Conservation (phyloP, 805 yeast genomes). For the Kuraishia floccosa region DNA sequence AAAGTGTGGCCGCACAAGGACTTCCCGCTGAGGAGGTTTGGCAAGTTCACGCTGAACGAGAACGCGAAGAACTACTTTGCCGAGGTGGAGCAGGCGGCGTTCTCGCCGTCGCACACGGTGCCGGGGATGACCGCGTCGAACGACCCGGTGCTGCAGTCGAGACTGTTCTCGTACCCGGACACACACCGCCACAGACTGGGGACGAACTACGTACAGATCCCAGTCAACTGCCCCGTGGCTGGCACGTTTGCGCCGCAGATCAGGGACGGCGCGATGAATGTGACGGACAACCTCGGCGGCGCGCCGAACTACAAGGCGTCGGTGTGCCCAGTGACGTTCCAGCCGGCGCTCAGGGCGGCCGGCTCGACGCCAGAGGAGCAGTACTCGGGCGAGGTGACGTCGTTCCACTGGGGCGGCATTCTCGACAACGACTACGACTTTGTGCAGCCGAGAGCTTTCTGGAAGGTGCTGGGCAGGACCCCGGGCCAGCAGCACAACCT, state of each 20-base stretch:
- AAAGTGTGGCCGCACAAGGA: constrained; percentile 87
- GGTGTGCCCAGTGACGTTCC: constrained; percentile 34
- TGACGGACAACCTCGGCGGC: constrained; percentile 62
- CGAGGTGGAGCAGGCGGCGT: constrained; percentile 79
- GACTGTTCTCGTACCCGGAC: constrained; percentile 76
- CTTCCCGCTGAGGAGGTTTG: constrained; percentile 80
- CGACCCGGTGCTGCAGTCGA: constrained; percentile 75
- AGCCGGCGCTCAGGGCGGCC: constrained; percentile 21
- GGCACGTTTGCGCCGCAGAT: constrained; percentile 55
- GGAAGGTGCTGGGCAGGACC: constrained; percentile 66
- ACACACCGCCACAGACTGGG: constrained; percentile 80
- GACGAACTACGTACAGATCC: constrained; percentile 69
- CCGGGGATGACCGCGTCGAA: constrained; percentile 78
- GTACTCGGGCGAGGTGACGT: constrained; percentile 29
- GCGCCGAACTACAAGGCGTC: constrained; percentile 66
- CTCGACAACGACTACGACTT: constrained; percentile 53
- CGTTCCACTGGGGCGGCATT: constrained; percentile 75
- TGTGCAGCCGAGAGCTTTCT: constrained; percentile 66
- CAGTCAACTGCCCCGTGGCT: constrained; percentile 78
- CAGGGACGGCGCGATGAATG: constrained; percentile 74
- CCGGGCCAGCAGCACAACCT: constrained; percentile 78
- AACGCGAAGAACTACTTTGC: constrained; percentile 84
- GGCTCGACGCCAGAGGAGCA: constrained; percentile 13
- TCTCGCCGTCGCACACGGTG: constrained; percentile 76
- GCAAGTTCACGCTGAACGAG: constrained; percentile 67